Base-by-base conservation (phyloP, 495 filamentous ascomycete genomes). In the Trichoderma orchidacearum region DNA sequence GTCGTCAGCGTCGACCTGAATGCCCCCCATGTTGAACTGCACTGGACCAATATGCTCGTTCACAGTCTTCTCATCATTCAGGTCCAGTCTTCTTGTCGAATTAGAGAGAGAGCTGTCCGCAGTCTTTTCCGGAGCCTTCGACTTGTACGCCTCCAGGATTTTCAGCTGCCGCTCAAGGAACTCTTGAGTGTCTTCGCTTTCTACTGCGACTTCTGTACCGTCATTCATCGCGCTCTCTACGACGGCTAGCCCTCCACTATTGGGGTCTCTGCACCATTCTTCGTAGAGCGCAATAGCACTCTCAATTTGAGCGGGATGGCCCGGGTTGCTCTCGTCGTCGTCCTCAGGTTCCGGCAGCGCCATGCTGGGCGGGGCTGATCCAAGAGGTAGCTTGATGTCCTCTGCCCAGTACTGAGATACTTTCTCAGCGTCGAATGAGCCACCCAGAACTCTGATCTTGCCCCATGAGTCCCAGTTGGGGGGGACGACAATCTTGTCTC, bases 381-480 rank as follows among this genome's bases (percentile, higher is more conserved):
- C 63, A 68, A 74, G 66, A 54, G 73, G 59, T 45, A 81, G 77
- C 58, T 86, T 78, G 55, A 93, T 84, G 61, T 96, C 91, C 51
- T 85, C 77, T 17, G 82, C 82, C 91, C 91, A 96, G 17, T 84
- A 87, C 50, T 80, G 82, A 63, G 86, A 92, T 30, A 91, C 80
- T 5, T 78, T 80, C 72, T 98, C 93, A 45, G 94, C 86, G 59
- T 96, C 89, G 64, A 96, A 97, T 13, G 86, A 88, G 72, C 96
- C 94, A n/a, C 88, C 78, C 17, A 97, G 74, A 36, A 96, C 87
- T 21, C 91, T 80, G 58, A 99, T 96, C 70, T 97, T 99, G 28
- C 89, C 92, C 90, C 92, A 96, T 0, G 90, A 95, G 68, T 99
- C 93, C 94, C 94, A 97, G 66, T 95, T 95, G 11, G 90, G 85